These are phyloP conservation scores for Pythium angustatum DNA, from an alignment of 352 stramenopile species.

Conservation along the genomic window DNA sequence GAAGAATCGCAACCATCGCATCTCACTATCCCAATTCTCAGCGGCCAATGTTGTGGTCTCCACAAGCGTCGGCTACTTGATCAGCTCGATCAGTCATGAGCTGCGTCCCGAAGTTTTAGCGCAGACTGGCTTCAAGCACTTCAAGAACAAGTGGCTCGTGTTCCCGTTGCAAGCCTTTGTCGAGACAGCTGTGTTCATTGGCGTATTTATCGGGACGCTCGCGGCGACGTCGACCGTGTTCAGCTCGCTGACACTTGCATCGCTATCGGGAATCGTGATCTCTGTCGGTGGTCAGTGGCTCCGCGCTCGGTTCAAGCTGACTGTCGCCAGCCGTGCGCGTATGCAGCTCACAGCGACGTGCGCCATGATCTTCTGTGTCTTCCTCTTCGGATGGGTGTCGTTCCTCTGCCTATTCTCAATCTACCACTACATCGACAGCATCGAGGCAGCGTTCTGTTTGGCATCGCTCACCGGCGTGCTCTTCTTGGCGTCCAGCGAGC, in stretches of 20 bases:
- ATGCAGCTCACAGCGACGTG: conserved; percentile 71
- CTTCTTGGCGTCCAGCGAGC: conserved; percentile 76
- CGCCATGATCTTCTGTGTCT: conserved; percentile 72
- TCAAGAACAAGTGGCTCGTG: conserved; percentile 74
- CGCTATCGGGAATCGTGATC: conserved; percentile 73
- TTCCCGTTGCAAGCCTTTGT: conserved; percentile 82
- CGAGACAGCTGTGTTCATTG: conserved; percentile 65
- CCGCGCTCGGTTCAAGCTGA: conserved; percentile 56
- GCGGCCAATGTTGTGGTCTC: conserved; percentile 71
- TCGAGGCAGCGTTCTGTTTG: conserved; percentile 83
- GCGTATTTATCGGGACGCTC: conserved; percentile 78
- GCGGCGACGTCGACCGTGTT: conserved; percentile 69
- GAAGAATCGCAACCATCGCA: conserved; percentile 39
- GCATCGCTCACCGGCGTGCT: conserved; percentile 77
- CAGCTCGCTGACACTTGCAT: conserved; percentile 71
- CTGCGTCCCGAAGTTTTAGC: conserved; percentile 59
- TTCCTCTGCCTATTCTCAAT: conserved; percentile 76
- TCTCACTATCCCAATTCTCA: conserved; percentile 77
- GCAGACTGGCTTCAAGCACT: conserved; percentile 49
- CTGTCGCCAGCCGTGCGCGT: conserved; percentile 51
- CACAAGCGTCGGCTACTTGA: conserved; percentile 63
- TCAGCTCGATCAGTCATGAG: conserved; percentile 61
- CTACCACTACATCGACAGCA: conserved; percentile 84
- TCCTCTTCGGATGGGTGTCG: conserved; percentile 70
- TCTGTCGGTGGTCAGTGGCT: conserved; percentile 73